Conservation (phyloP, 495 filamentous ascomycete species). For the Staphylotrichum tortipilum region DNA sequence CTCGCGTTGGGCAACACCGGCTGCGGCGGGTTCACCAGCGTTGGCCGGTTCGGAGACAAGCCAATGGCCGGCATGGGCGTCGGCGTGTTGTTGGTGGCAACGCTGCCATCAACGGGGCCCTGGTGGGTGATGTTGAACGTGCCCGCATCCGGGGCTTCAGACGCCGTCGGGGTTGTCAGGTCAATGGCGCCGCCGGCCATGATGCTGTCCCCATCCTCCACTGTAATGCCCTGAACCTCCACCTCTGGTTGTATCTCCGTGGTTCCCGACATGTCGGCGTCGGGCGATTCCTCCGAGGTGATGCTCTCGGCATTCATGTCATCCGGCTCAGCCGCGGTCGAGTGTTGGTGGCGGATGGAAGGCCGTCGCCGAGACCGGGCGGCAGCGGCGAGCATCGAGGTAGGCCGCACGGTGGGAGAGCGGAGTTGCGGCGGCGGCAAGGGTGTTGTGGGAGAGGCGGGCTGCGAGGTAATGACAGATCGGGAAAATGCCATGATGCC, state of each 20-base stretch:
- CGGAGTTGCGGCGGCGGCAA: constrained; percentile 52
- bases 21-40: constrained; percentile 62
- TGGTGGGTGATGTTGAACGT: constrained; percentile 97
- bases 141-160: constrained; percentile 74
- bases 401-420: constrained; percentile 44
- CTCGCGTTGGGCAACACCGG: constrained; percentile 55
- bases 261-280: constrained; percentile 61
- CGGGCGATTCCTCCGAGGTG: constrained; percentile 55
- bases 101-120: constrained; percentile 76
- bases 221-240: constrained; percentile 68
- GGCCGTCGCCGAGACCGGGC: constrained; percentile 52
- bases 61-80: constrained; percentile 55
- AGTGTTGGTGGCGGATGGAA: constrained; percentile 79
- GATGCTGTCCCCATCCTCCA: constrained; percentile 68
- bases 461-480: constrained; percentile 63
- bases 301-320: constrained; percentile 77
- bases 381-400: constrained; percentile 38
- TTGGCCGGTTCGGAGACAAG: constrained; percentile 68
- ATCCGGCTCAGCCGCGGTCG: constrained; percentile 76
- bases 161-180: constrained; percentile 65
- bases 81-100: constrained; percentile 51
- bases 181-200: constrained; percentile 67
- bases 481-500: constrained; percentile 73
- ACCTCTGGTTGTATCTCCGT: constrained; percentile 70
- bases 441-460: constrained; percentile 88